phyloP scores from a whole-genome alignment of 2,329 filamentous ascomycete species.

The Trichoderma sp. region DNA sequence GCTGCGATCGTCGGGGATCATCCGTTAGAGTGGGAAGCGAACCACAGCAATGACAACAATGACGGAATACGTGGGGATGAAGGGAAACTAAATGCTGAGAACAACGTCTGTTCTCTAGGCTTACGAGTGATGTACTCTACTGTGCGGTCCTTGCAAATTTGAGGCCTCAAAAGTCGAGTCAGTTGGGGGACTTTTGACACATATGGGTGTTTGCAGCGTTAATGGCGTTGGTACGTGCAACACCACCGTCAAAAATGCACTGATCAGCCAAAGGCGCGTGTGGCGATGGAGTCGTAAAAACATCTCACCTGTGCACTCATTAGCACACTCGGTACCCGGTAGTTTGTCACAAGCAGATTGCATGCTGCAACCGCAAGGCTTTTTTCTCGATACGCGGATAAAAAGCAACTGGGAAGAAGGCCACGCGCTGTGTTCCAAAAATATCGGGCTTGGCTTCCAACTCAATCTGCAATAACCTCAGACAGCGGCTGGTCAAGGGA shows the following conservation, averaged over 20 bases:
- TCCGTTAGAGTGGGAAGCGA: background rate
- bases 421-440: background rate
- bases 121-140: background rate
- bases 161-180: background rate
- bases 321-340: background rate
- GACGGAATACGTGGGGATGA: conserved; percentile 2
- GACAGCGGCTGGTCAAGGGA: background rate
- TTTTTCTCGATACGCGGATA: background rate
- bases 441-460: conserved; percentile 9
- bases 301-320: background rate
- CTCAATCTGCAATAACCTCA: conserved; percentile 5
- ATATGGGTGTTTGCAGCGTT: background rate
- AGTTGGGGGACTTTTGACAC: background rate
- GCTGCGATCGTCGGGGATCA: background rate
- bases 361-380: background rate
- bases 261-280: background rate
- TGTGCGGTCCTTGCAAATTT: background rate
- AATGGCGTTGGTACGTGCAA: background rate
- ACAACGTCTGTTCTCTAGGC: background rate
- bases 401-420: background rate
- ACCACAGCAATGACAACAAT: background rate
- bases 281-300: background rate
- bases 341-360: background rate
- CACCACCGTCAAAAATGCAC: background rate
- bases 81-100: background rate